Percentiles rank a stretch among this genome's conserved stretches.
Evolutionary conservation across 768 basidiomycete genomes (phyloP).

Genomic region (Suillus lakei): DNA sequence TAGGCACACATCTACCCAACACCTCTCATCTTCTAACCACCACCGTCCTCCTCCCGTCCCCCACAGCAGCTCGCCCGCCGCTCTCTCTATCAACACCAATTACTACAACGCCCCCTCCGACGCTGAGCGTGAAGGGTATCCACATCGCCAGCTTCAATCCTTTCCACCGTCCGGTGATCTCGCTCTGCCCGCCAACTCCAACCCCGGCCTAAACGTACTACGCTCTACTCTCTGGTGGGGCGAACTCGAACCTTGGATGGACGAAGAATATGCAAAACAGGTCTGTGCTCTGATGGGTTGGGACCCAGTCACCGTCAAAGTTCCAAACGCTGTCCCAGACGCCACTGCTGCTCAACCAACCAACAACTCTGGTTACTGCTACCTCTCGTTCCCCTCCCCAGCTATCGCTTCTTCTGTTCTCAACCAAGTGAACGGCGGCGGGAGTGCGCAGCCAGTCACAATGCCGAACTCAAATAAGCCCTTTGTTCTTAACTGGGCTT

Average conservation of each 20-base stretch:
- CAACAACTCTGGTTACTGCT: slow-evolving; percentile 89
- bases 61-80: slow-evolving; percentile 27
- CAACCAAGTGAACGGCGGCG: slow-evolving; percentile 59
- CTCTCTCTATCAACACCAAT: slow-evolving; percentile 18
- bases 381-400: slow-evolving; percentile 81
- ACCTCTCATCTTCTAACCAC: slow-evolving; percentile 50
- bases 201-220: slow-evolving; percentile 33
- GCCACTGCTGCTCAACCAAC: slow-evolving; percentile 59
- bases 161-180: slow-evolving; percentile 18
- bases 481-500: slow-evolving; percentile 83
- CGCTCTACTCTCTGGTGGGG: slow-evolving; percentile 83
- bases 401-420: slow-evolving; percentile 73
- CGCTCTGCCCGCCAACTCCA: slow-evolving; percentile 32
- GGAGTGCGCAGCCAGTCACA: slow-evolving; percentile 48
- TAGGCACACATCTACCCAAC: slow-evolving; percentile 36
- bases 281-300: slow-evolving; percentile 88
- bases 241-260: slow-evolving; percentile 95
- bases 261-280: slow-evolving; percentile 91
- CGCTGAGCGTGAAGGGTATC: slow-evolving; percentile 22
- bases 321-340: slow-evolving; percentile 67
- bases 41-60: slow-evolving; percentile 40
- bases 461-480: slow-evolving; percentile 91
- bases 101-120: slow-evolving; percentile 25
- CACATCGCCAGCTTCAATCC: slow-evolving; percentile 23
- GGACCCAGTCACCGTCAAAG: slow-evolving; percentile 76